phyloP scores from a whole-genome alignment of 2,329 filamentous ascomycete species.

The Curvularia sp. region DNA sequence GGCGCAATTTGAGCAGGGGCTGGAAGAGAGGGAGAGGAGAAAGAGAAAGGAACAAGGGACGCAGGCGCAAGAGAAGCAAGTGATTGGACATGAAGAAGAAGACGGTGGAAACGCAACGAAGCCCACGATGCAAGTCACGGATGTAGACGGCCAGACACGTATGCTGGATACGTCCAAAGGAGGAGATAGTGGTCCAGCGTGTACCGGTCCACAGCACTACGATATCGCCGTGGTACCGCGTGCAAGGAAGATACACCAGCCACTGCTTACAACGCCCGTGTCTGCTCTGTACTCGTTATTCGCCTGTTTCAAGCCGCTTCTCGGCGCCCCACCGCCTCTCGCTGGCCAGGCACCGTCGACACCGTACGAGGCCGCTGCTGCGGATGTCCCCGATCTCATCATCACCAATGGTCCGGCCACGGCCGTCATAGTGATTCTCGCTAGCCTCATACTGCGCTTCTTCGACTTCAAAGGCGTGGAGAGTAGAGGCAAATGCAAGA shows the following conservation, averaged over 20 bases:
- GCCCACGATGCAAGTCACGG: conserved; percentile 10
- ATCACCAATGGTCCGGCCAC: conserved; percentile 90
- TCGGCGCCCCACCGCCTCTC: conserved; percentile 36
- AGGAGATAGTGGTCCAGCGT: conserved; percentile 11
- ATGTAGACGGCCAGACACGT: conserved; percentile 9
- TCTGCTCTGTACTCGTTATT: conserved; percentile 71
- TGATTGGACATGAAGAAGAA: background rate
- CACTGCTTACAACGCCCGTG: conserved; percentile 74
- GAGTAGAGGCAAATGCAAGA: conserved; percentile 66
- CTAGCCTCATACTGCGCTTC: conserved; percentile 64
- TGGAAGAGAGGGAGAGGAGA: conserved; percentile 31
- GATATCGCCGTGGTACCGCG: conserved; percentile 74
- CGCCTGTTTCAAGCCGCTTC: conserved; percentile 66
- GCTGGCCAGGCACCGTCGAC: conserved; percentile 15
- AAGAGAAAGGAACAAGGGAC: conserved; percentile 3
- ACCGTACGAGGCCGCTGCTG: conserved; percentile 24
- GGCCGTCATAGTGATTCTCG: conserved; percentile 75
- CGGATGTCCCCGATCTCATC: conserved; percentile 73
- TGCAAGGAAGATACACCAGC: conserved; percentile 83
- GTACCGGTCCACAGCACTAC: conserved; percentile 56
- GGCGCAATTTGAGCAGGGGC: conserved; percentile 65
- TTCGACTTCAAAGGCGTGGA: conserved; percentile 52
- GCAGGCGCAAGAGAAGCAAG: conserved; percentile 3
- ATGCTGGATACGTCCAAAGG: background rate
- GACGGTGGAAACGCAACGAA: background rate